Evolutionary conservation across 2,329 filamentous ascomycete genomes (phyloP).

Genomic region (Fusarium beomiforme): DNA sequence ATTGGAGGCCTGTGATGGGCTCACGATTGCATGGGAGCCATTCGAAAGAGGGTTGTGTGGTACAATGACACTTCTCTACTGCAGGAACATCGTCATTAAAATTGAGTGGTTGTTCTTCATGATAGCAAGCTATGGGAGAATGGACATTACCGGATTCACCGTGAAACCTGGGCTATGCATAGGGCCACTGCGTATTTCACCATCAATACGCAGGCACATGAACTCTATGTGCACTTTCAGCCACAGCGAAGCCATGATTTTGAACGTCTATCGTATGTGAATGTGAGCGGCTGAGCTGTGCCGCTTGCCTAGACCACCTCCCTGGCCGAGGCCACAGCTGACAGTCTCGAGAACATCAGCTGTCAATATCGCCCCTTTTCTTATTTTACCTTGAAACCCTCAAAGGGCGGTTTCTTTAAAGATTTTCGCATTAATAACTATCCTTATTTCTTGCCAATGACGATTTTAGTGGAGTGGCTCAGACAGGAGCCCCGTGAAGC

Average conservation of each 20-base stretch:
- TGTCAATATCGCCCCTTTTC: background rate
- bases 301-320: slow-evolving; percentile 20
- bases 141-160: background rate
- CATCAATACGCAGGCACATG: slow-evolving; percentile 3
- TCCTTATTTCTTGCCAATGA: slow-evolving; percentile 1
- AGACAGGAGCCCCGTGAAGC: slow-evolving; percentile 17
- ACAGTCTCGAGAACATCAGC: slow-evolving; percentile 6
- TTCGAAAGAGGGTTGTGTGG: slow-evolving; percentile 10
- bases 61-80: slow-evolving; percentile 15
- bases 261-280: background rate
- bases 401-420: background rate
- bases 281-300: slow-evolving; percentile 23
- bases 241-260: slow-evolving; percentile 27
- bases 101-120: background rate
- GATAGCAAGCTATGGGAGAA: background rate
- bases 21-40: slow-evolving; percentile 1
- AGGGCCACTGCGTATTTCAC: background rate
- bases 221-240: slow-evolving; percentile 13
- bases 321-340: slow-evolving; percentile 17
- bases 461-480: slow-evolving; percentile 18
- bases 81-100: slow-evolving; percentile 15
- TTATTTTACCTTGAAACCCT: background rate
- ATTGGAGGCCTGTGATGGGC: slow-evolving; percentile 21
- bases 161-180: slow-evolving; percentile 4
- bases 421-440: background rate